Evolutionary conservation across 306 rosid species (phyloP), one percentile per base, ranked within the genome.

Genomic region (Pyrus betulifolia): DNA sequence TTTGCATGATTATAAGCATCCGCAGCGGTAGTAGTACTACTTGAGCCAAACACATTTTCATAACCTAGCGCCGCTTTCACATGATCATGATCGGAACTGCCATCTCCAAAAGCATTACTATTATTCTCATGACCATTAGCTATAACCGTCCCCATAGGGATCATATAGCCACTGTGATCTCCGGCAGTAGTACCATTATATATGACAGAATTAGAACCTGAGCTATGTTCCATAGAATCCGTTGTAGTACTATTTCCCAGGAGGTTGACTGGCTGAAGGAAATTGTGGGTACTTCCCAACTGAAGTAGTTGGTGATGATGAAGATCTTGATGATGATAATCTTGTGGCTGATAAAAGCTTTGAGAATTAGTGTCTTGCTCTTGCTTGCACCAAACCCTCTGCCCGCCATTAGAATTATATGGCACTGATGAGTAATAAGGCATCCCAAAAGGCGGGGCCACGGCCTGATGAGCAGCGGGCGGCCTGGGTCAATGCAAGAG

Each of bases 381-480:
- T 81, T 93, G 96, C 77, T 93, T 93, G 87, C 96, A 93, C 94
- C 94, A 93, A 6, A 86, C 61, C 60, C 88, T 86, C 25, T 87
- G 92, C 7, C 80, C 85, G 61, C 81, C 18, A 38, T 49, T 44
- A 59, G 42, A 22, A 25, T 19, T 30, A 21, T 74, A 61, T 44
- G 70, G 49, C 6, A 19, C 25, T 35, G 70, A 84, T 1, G 97
- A 88, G 81, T 86, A 86, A 44, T 76, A 74, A 31, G 82, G 85
- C 78, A 82, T 76, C 72, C 69, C 57, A 65, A 67, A 76, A 38
- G 72, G 83, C 45, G 40, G 40, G 35, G 35, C 10, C 42, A 11
- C 33, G 57, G 65, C 35, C 22, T 73, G 69, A 61, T 30, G 30
- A 45, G 69, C 5, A 61, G 42, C 28, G 8, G 40, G 21, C 21